These are phyloP conservation scores for Ailanthus altissimus DNA, from an alignment of 345 rosid species.

Conservation along the genomic window DNA sequence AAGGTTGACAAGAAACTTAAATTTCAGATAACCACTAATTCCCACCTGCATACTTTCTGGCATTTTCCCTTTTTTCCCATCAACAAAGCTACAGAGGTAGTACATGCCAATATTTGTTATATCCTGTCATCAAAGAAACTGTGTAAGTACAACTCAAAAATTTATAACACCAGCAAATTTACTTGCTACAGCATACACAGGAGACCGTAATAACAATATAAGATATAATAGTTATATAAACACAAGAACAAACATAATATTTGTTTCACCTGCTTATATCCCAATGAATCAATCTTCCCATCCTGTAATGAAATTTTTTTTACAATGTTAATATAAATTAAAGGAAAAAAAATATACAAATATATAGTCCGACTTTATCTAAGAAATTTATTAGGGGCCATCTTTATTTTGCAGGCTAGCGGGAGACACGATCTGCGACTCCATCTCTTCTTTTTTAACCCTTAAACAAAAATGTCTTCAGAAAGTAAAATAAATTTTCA, in stretches of 20 bases:
- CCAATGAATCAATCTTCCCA: conserved; percentile 72
- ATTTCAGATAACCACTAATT: not conserved
- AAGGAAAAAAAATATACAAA: conserved; percentile 1
- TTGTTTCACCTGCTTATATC: conserved; percentile 72
- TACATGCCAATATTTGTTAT: conserved; percentile 44
- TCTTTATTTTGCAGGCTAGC: not conserved
- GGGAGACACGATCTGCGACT: not conserved
- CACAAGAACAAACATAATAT: not conserved
- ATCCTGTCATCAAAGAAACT: conserved; percentile 35
- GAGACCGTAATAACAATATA: not conserved
- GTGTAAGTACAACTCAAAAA: not conserved
- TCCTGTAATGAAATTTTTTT: conserved; percentile 51
- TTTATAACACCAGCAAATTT: not conserved
- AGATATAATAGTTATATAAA: not conserved
- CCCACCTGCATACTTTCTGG: conserved; percentile 47
- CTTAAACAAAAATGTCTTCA: not conserved
- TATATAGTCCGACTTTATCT: not conserved
- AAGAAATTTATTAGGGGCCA: not conserved
- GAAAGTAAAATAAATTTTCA: not conserved
- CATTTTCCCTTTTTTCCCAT: conserved; percentile 38
- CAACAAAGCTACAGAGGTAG: conserved; percentile 44
- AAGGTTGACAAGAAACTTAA: conserved; percentile 11
- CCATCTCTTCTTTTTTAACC: not conserved
- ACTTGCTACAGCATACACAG: not conserved
- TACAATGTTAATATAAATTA: conserved; percentile 23